phyloP scores from a whole-genome alignment of 2,329 filamentous ascomycete species.

The Sporothrix pseudoabietina region DNA sequence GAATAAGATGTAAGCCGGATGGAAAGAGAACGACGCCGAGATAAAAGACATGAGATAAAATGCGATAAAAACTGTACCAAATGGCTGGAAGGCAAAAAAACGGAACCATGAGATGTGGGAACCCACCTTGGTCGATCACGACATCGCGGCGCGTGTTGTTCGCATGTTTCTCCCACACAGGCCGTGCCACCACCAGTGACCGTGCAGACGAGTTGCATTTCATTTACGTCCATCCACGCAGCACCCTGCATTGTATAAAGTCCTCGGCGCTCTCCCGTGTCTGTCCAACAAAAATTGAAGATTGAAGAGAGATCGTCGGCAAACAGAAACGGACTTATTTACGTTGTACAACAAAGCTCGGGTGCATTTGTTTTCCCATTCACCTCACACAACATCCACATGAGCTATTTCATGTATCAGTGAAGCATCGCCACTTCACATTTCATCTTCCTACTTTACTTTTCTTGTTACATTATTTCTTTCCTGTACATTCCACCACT shows the following conservation, averaged over 20 bases:
- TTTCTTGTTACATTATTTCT: neutral
- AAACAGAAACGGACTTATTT: neutral
- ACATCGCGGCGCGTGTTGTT: conserved; percentile 3
- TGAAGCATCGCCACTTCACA: neutral
- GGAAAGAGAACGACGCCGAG: neutral
- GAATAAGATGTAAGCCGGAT: neutral
- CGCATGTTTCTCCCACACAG: neutral
- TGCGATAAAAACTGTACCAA: neutral
- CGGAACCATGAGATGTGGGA: neutral
- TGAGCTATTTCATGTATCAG: conserved; percentile 1
- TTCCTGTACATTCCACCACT: too few species aligned
- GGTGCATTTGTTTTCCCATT: neutral
- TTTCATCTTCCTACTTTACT: neutral
- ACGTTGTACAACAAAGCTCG: neutral
- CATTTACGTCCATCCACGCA: neutral
- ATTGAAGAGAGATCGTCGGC: neutral
- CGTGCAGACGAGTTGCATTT: neutral
- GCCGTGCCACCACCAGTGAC: neutral
- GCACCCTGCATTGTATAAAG: neutral
- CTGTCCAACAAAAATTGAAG: neutral
- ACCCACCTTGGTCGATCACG: conserved; percentile 11
- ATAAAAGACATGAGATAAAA: neutral
- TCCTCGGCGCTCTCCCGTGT: neutral
- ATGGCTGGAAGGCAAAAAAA: neutral
- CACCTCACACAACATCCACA: neutral